Evolutionary conservation across 176 grass and related monocot genomes (phyloP).

Genomic region (Avena eriantha): DNA sequence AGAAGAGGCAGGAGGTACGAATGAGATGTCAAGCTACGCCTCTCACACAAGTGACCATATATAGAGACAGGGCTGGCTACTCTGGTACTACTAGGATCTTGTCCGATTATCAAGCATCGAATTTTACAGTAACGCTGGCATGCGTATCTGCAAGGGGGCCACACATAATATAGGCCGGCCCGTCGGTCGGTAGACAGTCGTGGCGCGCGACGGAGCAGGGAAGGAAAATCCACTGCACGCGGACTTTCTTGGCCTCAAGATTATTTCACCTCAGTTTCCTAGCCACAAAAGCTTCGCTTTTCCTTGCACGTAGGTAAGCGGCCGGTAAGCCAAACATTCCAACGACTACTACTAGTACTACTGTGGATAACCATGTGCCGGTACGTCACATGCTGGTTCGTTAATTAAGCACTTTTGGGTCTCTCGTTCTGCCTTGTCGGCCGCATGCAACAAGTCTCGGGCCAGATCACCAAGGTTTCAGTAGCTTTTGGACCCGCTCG

Average conservation of each 20-base stretch:
- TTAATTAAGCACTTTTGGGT: not conserved
- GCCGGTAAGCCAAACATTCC: slow-evolving; percentile 19
- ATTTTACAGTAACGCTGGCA: not conserved
- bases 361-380: not conserved
- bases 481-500: not conserved
- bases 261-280: not conserved
- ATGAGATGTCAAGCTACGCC: not conserved
- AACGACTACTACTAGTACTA: not conserved
- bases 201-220: not conserved
- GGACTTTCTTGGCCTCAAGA: not conserved
- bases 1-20: not conserved
- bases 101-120: not conserved
- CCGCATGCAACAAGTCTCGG: not conserved
- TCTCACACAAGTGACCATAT: not conserved
- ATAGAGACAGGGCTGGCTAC: slow-evolving; percentile 1
- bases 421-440: not conserved
- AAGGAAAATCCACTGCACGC: slow-evolving; percentile 23
- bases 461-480: not conserved
- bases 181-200: slow-evolving; percentile 23
- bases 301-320: not conserved
- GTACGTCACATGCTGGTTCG: not conserved
- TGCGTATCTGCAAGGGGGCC: not conserved
- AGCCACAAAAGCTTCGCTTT: not conserved
- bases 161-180: not conserved
- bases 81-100: not conserved